Base-by-base conservation (phyloP, 2,329 filamentous ascomycete species). In the Fusarium sp. region DNA sequence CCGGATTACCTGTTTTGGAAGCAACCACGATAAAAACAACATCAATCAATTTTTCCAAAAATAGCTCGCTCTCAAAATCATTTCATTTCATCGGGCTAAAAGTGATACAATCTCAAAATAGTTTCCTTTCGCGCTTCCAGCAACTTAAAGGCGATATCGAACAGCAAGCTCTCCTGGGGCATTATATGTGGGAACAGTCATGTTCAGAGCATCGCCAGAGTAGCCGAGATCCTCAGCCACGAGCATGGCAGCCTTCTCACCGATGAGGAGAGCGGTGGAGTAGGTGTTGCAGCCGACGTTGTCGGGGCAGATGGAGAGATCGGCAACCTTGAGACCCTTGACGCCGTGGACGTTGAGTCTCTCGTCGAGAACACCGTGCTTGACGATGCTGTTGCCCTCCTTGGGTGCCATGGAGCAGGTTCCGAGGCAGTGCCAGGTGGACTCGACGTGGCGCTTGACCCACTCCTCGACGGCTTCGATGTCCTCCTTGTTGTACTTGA, bases 341-440 rank as follows among this genome's bases (percentile, higher is more conserved):
- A 94, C 92, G 60, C 92, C 93, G 79, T 94, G 92, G 4, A 95
- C 92, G 75, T 94, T 94, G 64, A 95, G 87, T 68, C 92, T 89
- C 82, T 94, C 92, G 79, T 95, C 93, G 40, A 95, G 83, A 1
- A 95, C 93, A 68, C 93, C 93, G 77, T 94, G 92, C 84, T 93
- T 93, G 81, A 95, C 92, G 78, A 95, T 93, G 77, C 89, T 91
- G 85, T 94, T 95, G 68, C 93, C 93, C 78, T 94, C 89, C 69
- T 84, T 87, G 6, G 93, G 93, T 0, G 92, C 92, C 92, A 95
- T 95, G 61, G 91, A 93, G 84, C 92, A 94, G 2, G 92, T 94
- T 82, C 87, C 87, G 16, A 89, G 81, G 42, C 68, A 71, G 66
- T 77, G 71, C 72, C 72, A 76, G 46, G 92, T 94, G 58, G 91